Conservation (phyloP, 2,329 filamentous ascomycete genomes). For the Coleophoma crateriformis region DNA sequence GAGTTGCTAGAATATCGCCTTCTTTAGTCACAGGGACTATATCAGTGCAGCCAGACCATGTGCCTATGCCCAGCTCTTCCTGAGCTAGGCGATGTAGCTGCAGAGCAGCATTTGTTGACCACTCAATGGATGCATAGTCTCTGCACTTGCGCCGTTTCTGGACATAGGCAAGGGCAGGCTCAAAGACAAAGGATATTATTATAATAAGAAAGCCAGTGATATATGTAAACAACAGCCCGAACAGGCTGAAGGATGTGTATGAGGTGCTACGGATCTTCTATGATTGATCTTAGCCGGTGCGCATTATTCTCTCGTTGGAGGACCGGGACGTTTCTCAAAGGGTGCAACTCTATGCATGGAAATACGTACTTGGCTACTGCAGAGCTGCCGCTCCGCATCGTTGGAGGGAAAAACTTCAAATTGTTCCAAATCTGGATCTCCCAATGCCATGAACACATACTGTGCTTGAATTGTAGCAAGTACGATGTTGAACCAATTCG, state of each 20-base stretch:
- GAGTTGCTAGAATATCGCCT: neutral
- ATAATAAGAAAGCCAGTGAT: neutral
- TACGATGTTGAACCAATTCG: slow-evolving; percentile 20
- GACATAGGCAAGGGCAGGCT: neutral
- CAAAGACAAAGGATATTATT: neutral
- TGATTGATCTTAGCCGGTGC: neutral
- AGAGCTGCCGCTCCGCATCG: neutral
- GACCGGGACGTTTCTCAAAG: neutral
- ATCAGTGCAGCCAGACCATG: neutral
- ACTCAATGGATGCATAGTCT: neutral
- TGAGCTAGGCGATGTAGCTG: neutral
- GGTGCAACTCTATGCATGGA: neutral
- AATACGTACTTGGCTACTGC: neutral
- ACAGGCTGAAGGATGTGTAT: neutral
- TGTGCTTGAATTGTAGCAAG: neutral
- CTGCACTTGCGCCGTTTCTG: neutral
- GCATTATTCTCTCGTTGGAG: neutral
- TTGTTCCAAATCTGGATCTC: neutral
- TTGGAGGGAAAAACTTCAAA: neutral
- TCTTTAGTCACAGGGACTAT: neutral
- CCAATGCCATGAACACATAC: neutral
- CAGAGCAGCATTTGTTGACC: neutral
- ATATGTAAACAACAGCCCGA: neutral
- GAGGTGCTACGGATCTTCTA: neutral
- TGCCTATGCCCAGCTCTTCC: neutral